Base-by-base conservation (phyloP, 179 eudicot genomes). In the Actinidia chinensis region DNA sequence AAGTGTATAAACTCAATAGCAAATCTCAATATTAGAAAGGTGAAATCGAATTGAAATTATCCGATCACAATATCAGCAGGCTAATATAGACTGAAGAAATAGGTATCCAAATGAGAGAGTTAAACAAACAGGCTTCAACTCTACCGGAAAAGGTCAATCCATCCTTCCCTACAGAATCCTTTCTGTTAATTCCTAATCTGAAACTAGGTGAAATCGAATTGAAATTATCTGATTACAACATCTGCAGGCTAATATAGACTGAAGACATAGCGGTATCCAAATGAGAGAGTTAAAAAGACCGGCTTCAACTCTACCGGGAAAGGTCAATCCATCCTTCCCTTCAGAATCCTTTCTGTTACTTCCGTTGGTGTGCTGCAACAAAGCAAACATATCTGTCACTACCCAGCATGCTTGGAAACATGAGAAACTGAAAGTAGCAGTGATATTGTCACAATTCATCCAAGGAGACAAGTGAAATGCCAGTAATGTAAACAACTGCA, bases 341-440 rank as follows among this genome's bases (percentile, higher is more conserved):
- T 93, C 80, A 93, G 88, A 83, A 89, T 87, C 81, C 87, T 89
- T 86, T 93, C 97, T 51, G 88, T 91, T 60, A 93, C 92, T 87
- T 93, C 97, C 0, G 92, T 91, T 52, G 97, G 96, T n/a, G 97
- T 93, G 18, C 97, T 93, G 90, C 72, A 73, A 54, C 61, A 85
- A 71, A 76, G 8, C 28, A 61, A 72, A 67, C 12, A 76, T 7
- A 17, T 10, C 23, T 8, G 40, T 64, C 13, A 72, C 74, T 65
- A n/a, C 8, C 23, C 44, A 72, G 43, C 17, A 70, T 56, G 6
- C 10, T 12, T 20, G 47, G 42, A 51, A 55, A 63, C 48, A 33
- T 55, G 13, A 28, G 43, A 17, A 68, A 28, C 51, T 33, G 14
- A 65, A 14, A 6, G 6, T 67, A 51, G 1, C 5, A 25, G 25